Evolutionary conservation across 331 rosid genomes (phyloP), one percentile per base, ranked within the genome.

Genomic region (Rhamnella rubrinervis): DNA sequence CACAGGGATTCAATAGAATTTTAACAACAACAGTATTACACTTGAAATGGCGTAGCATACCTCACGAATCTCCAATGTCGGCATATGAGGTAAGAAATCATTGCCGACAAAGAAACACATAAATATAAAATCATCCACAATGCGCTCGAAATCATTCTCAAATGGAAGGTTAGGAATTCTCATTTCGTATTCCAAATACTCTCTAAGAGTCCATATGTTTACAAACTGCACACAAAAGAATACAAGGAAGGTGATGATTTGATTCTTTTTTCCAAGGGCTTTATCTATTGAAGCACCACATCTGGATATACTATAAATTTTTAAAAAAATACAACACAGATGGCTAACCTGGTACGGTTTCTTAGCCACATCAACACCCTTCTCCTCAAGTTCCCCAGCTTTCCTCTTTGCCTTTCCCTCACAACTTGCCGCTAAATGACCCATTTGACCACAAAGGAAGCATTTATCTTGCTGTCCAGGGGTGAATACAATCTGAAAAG

Each of bases 71-170:
- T 95, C 99, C 50, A 95, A 69, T 1, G 99, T 95, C 28, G 99
- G 97, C 99, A 95, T 91, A 73, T 95, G 99, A 6, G 99, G 99
- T 63, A 95, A 86, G 81, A 95, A 95, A 84, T 95, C 99, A 63
- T 95, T 95, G 68, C 99, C 99, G 59, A 95, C 97, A 35, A 95
- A 95, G 75, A 95, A 95, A 66, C 99, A 95, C 21, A 95, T 85
- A 80, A 95, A 95, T 80, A 95, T 90, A 74, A 95, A 95, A 75
- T 95, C 99, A 82, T 95, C 99, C 78, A 89, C 89, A 61, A 95
- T 82, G 78, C 96, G 68, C 82, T 95, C 99, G 53, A 89, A 71
- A 81, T 91, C 93, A 59, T 86, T 77, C 85, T 89, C 82, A 40
- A 89, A 82, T 28, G 96, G 86, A 70, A 71, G 11, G 77, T 87